A percentile compares a stretch with the other conserved stretches of the same genome.
These are phyloP conservation scores for Avena sativa DNA, from an alignment of 176 grass and related monocot genomes.

Conservation along the genomic window DNA sequence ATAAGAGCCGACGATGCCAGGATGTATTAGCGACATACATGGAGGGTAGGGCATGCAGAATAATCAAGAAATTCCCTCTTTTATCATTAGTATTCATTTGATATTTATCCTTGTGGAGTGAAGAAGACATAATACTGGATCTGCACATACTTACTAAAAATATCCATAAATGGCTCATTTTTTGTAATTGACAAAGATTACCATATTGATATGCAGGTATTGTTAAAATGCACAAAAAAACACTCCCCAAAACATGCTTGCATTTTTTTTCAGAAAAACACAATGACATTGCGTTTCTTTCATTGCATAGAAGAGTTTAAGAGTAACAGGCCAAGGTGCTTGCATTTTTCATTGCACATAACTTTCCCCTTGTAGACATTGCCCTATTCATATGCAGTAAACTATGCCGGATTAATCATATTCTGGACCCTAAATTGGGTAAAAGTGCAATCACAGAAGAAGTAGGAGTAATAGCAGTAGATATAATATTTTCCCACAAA, in stretches of 20 bases:
- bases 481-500: background rate
- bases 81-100: background rate
- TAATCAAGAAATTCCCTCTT: slow-evolving; percentile 10
- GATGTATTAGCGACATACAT: background rate
- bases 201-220: background rate
- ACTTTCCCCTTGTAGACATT: background rate
- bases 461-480: background rate
- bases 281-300: too few relatives aligned
- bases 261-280: too few relatives aligned
- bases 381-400: background rate
- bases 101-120: background rate
- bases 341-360: slow-evolving; percentile 4
- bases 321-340: too few relatives aligned
- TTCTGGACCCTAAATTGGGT: background rate
- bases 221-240: background rate
- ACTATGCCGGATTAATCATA: background rate
- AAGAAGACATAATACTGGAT: background rate
- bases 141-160: background rate
- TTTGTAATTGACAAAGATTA: background rate
- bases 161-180: background rate
- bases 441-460: slow-evolving; percentile 1
- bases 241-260: background rate
- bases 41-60: background rate
- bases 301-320: too few relatives aligned
- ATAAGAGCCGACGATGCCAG: background rate